phyloP scores from a whole-genome alignment of 257 asterid genomes.

The Thymus quinquecostatus region DNA sequence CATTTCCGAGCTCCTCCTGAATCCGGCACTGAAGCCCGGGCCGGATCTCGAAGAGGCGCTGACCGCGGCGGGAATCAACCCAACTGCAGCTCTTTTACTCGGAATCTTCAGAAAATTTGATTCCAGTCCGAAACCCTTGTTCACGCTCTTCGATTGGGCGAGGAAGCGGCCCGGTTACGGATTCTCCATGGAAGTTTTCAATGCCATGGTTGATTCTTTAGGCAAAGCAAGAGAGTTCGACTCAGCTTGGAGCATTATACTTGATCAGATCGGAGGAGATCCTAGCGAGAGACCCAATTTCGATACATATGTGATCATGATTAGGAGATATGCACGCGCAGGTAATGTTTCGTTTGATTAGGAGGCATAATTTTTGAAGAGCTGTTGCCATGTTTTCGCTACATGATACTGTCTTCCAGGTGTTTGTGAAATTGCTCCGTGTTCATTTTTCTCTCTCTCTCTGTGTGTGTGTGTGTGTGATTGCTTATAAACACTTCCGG shows the following conservation, averaged over 20 bases:
- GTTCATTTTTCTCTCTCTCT: not conserved
- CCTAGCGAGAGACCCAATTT: constrained; percentile 44
- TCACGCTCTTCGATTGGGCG: constrained; percentile 71
- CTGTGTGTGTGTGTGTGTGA: not conserved
- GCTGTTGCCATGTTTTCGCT: not conserved
- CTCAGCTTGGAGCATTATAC: constrained; percentile 73
- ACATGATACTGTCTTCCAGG: constrained; percentile 1
- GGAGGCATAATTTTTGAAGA: not conserved
- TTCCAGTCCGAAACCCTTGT: constrained; percentile 68
- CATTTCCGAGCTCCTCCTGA: constrained; percentile 49
- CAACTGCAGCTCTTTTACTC: constrained; percentile 48
- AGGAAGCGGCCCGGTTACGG: constrained; percentile 53
- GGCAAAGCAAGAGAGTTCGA: constrained; percentile 77
- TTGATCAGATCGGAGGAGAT: constrained; percentile 43
- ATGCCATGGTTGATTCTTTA: constrained; percentile 67
- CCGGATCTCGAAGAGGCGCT: constrained; percentile 64
- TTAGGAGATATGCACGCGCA: constrained; percentile 79
- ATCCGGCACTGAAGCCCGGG: constrained; percentile 52
- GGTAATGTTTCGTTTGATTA: constrained; percentile 42
- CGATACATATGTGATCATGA: constrained; percentile 68
- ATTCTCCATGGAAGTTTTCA: constrained; percentile 52
- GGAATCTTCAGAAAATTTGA: constrained; percentile 55
- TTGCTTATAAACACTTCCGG: not conserved
- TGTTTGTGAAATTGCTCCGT: constrained; percentile 18
- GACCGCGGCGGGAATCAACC: constrained; percentile 40